Evolutionary conservation across 139 green algal genomes (phyloP).

Genomic region (Microglena sp.): DNA sequence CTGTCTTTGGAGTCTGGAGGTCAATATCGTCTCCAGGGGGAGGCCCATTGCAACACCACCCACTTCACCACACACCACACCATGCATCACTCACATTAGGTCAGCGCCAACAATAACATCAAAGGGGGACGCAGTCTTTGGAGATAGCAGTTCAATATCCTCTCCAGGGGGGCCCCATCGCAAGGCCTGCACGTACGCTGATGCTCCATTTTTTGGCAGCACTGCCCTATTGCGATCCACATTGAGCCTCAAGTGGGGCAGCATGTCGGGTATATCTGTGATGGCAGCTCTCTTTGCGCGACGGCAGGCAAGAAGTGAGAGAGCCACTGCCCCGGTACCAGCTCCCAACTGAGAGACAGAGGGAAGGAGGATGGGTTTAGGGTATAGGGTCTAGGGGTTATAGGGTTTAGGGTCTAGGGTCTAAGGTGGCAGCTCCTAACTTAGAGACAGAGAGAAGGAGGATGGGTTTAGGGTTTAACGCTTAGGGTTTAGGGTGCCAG

Average conservation of each 20-base stretch:
- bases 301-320: constrained; percentile 17
- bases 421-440: neutral
- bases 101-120: too few species aligned
- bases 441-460: too few species aligned
- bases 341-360: constrained; percentile 18
- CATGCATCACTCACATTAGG: neutral
- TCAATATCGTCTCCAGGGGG: neutral
- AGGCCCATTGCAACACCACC: neutral
- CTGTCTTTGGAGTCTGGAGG: neutral
- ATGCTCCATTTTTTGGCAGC: neutral
- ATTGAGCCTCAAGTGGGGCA: constrained; percentile 22
- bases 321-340: constrained; percentile 25
- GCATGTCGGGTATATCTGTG: constrained; percentile 30
- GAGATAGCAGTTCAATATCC: constrained; percentile 1
- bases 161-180: constrained; percentile 14
- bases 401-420: too few species aligned
- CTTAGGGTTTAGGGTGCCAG: too few species aligned
- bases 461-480: too few species aligned
- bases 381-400: neutral
- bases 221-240: constrained; percentile 6
- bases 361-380: neutral
- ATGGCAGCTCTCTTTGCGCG: constrained; percentile 9
- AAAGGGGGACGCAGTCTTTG: too few species aligned
- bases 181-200: constrained; percentile 5
- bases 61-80: neutral